Conservation (phyloP, 148 eudicot genomes). For the Hydrangea macrophylla region DNA sequence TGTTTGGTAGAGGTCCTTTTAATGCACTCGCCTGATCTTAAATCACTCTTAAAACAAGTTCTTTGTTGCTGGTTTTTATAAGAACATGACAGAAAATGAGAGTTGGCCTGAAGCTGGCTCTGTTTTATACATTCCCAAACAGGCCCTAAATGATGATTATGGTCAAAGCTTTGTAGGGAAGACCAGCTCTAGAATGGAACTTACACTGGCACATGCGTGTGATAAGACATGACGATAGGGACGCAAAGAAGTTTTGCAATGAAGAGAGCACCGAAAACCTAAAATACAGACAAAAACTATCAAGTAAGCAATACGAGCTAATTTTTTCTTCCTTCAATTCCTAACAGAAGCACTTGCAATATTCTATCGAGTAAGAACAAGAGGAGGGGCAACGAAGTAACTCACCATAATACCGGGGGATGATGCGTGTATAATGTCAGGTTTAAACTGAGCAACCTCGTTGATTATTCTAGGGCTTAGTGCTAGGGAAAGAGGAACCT, state of each 20-base stretch:
- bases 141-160: neutral
- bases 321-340: neutral
- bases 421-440: conserved; percentile 92
- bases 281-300: conserved; percentile 12
- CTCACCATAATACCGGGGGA: conserved; percentile 93
- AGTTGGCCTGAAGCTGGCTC: too few relatives aligned
- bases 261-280: conserved; percentile 93
- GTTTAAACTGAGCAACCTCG: conserved; percentile 83
- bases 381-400: conserved; percentile 14
- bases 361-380: neutral
- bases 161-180: neutral
- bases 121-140: too few relatives aligned
- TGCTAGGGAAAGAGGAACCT: conserved; percentile 92
- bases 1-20: too few relatives aligned
- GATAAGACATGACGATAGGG: conserved; percentile 96
- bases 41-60: too few relatives aligned
- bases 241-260: conserved; percentile 84
- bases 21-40: too few relatives aligned
- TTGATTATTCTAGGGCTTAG: conserved; percentile 95
- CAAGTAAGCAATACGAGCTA: neutral
- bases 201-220: conserved; percentile 98
- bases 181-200: conserved; percentile 19
- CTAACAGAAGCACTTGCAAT: neutral
- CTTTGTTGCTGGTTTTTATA: too few relatives aligned
- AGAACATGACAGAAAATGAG: too few relatives aligned